These are phyloP conservation scores for Geranium brycei DNA, from an alignment of 345 rosid genomes.

Conservation along the genomic window DNA sequence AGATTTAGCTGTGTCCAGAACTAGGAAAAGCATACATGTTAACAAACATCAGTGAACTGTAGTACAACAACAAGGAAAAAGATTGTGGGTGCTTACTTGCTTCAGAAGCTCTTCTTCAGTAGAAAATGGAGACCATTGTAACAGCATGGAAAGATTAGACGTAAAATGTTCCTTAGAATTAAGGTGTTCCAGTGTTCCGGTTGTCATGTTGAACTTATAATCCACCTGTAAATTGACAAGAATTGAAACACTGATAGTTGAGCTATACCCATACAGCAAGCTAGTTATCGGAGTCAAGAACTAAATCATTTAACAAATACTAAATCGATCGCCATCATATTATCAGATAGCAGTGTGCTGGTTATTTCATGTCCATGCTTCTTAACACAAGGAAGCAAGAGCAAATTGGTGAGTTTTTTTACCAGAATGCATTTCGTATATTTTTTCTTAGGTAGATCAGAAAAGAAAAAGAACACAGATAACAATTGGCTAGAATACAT, in stretches of 20 bases:
- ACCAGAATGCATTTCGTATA: too few relatives aligned
- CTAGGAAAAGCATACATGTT: not conserved
- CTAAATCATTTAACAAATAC: too few relatives aligned
- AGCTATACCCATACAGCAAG: not conserved
- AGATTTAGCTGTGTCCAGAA: not conserved
- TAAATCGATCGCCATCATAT: not conserved
- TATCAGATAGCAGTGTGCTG: not conserved
- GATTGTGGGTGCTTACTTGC: constrained; percentile 43
- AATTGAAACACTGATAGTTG: not conserved
- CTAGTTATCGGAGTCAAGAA: not conserved
- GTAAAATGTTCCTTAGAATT: constrained; percentile 42
- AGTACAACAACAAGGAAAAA: not conserved
- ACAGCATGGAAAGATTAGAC: constrained; percentile 55
- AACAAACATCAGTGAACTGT: not conserved
- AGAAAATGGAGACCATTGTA: constrained; percentile 85
- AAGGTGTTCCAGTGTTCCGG: constrained; percentile 24
- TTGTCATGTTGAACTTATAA: constrained; percentile 38
- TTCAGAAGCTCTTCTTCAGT: constrained; percentile 77
- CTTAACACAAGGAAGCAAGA: not conserved
- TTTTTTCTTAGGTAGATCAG: too few relatives aligned
- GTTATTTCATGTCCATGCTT: not conserved
- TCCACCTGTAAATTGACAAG: constrained; percentile 43
- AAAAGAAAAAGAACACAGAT: not conserved
- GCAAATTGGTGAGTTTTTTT: not conserved
- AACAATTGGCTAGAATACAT: not conserved